phyloP scores from a whole-genome alignment of 2,329 filamentous ascomycete species.

The Botrytis galanthina region DNA sequence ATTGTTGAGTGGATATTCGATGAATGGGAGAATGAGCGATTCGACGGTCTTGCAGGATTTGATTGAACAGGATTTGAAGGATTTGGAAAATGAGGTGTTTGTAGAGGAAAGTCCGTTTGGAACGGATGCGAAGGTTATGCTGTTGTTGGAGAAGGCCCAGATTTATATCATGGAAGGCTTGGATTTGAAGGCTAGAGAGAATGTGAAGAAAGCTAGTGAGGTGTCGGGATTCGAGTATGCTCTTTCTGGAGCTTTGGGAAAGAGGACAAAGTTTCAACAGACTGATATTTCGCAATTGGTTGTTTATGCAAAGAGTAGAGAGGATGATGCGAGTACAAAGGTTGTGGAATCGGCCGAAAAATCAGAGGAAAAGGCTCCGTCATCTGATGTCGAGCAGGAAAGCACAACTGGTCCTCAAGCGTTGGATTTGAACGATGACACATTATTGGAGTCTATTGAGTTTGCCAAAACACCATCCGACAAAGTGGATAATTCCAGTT shows the following conservation, averaged over 20 bases:
- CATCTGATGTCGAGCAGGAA: conserved; percentile 36
- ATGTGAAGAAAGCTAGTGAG: conserved; percentile 65
- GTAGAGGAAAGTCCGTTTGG: conserved; percentile 41
- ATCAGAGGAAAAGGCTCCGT: conserved; percentile 22
- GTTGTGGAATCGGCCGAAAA: conserved; percentile 24
- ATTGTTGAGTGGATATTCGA: conserved; percentile 46
- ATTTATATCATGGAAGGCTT: conserved; percentile 82
- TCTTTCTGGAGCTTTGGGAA: conserved; percentile 82
- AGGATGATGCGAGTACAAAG: conserved; percentile 28
- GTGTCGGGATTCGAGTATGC: conserved; percentile 75
- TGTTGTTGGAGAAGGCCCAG: conserved; percentile 77
- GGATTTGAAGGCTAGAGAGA: conserved; percentile 70
- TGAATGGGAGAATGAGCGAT: conserved; percentile 46
- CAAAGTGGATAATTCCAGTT: conserved; percentile 42
- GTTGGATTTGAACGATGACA: conserved; percentile 85
- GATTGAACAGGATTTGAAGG: conserved; percentile 58
- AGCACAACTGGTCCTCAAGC: conserved; percentile 57
- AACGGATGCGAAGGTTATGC: conserved; percentile 59
- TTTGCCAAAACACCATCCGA: conserved; percentile 60
- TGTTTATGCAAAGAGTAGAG: conserved; percentile 76
- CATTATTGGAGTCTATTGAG: conserved; percentile 80
- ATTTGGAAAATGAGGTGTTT: conserved; percentile 46
- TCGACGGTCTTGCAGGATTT: conserved; percentile 56
- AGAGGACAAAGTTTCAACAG: conserved; percentile 76
- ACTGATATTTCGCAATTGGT: conserved; percentile 84